Evolutionary conservation across 148 eudicot genomes (phyloP).

Genomic region (Camellia japonica): DNA sequence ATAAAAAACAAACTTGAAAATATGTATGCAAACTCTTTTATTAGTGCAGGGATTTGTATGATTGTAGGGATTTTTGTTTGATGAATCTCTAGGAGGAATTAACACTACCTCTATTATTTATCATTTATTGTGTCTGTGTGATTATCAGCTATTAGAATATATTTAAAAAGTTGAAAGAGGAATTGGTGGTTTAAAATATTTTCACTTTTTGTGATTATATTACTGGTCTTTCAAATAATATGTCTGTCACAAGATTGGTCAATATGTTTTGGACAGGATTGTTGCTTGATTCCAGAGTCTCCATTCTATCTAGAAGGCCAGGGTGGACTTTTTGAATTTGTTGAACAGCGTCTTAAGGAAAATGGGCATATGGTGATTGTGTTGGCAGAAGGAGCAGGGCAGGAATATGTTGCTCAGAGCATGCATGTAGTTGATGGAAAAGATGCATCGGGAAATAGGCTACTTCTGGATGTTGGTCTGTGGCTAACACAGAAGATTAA

Average conservation of each 20-base stretch:
- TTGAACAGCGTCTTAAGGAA: slow-evolving; percentile 53
- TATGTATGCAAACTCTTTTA: background rate
- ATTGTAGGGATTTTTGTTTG: background rate
- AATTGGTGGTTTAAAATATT: background rate
- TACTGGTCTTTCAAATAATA: background rate
- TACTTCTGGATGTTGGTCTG: slow-evolving; percentile 52
- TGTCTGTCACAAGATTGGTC: slow-evolving; percentile 11
- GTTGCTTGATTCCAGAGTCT: slow-evolving; percentile 70
- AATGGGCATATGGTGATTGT: slow-evolving; percentile 57
- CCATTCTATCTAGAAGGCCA: slow-evolving; percentile 58
- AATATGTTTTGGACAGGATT: slow-evolving; percentile 41
- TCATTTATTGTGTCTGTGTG: background rate
- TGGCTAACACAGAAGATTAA: slow-evolving; percentile 56
- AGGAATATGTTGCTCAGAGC: slow-evolving; percentile 50
- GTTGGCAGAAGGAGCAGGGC: slow-evolving; percentile 67
- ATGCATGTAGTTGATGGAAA: slow-evolving; percentile 31
- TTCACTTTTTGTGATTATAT: background rate
- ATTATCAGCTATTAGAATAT: background rate
- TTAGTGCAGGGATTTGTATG: background rate
- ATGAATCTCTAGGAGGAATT: background rate
- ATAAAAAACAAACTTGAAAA: background rate
- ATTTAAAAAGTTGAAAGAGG: background rate
- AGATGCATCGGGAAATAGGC: slow-evolving; percentile 63
- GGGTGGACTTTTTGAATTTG: slow-evolving; percentile 57
- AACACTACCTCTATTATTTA: background rate